These are phyloP conservation scores for Citrus medica DNA, from an alignment of 345 rosid genomes.

Conservation along the genomic window DNA sequence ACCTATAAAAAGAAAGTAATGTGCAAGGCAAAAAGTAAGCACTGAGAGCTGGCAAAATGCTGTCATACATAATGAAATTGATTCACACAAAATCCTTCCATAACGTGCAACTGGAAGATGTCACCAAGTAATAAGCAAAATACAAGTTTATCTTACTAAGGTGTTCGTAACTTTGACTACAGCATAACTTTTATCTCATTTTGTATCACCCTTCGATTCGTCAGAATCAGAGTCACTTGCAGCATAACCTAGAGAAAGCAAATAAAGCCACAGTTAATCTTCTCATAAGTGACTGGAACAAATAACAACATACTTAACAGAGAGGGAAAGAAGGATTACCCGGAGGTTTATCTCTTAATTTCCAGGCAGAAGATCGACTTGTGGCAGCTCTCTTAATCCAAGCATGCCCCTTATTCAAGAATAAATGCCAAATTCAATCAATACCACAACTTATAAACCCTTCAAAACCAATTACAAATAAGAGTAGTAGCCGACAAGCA, in stretches of 20 bases:
- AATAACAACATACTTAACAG: not conserved
- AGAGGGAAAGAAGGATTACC: constrained; percentile 31
- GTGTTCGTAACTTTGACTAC: not conserved
- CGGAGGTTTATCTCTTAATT: constrained; percentile 61
- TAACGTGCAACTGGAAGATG: not conserved
- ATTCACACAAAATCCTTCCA: constrained; percentile 1
- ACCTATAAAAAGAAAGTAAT: too few relatives aligned
- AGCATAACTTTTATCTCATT: constrained; percentile 10
- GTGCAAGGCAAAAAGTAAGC: not conserved
- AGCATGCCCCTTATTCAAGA: constrained; percentile 49
- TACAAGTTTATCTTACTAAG: not conserved
- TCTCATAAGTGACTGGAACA: not conserved
- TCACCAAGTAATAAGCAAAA: not conserved
- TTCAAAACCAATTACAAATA: not conserved
- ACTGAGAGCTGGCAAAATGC: not conserved
- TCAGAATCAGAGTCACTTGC: constrained; percentile 78
- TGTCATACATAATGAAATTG: not conserved
- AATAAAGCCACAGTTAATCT: not conserved
- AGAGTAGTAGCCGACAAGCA: not conserved
- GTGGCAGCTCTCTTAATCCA: constrained; percentile 77
- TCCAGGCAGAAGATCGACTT: constrained; percentile 56
- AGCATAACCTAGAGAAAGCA: constrained; percentile 47
- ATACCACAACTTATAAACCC: not conserved
- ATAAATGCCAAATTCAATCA: constrained; percentile 3
- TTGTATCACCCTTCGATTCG: constrained; percentile 26